phyloP scores from a whole-genome alignment of 1,139 yeast genomes.

The Martiniozyma asiatica region DNA sequence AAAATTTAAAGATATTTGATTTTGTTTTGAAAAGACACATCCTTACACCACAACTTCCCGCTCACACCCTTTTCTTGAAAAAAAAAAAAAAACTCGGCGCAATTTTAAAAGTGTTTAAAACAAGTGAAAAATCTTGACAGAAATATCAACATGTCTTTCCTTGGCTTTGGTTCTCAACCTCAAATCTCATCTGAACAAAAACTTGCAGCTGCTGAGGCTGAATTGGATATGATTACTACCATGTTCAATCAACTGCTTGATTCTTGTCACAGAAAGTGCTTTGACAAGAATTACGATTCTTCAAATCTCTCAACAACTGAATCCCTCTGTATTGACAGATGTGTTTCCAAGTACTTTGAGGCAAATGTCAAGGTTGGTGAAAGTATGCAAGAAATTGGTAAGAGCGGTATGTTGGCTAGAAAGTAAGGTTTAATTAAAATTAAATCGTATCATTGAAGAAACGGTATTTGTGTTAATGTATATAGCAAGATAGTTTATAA shows the following conservation, averaged over 20 bases:
- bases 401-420: conserved; percentile 21
- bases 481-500: too few species aligned
- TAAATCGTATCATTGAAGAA: neutral
- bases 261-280: conserved; percentile 86
- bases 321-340: conserved; percentile 87
- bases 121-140: too few species aligned
- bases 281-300: conserved; percentile 51
- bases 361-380: conserved; percentile 96
- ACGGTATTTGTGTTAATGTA: too few species aligned
- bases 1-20: neutral
- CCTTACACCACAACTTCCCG: too few species aligned
- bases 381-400: conserved; percentile 26
- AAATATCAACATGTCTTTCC: conserved; percentile 42
- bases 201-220: conserved; percentile 76
- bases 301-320: conserved; percentile 78
- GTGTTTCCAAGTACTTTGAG: conserved; percentile 94
- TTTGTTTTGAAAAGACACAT: too few species aligned
- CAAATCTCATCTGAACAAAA: conserved; percentile 65
- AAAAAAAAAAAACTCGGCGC: too few species aligned
- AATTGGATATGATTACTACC: conserved; percentile 91
- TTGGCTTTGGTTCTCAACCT: conserved; percentile 68
- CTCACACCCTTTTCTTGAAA: conserved; percentile 1
- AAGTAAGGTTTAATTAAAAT: conserved; percentile 3
- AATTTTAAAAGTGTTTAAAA: too few species aligned
- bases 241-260: conserved; percentile 84